Evolutionary conservation across 2,329 filamentous ascomycete genomes (phyloP), one percentile per base, ranked within the genome.

Genomic region (Epicoccum sorghinum): DNA sequence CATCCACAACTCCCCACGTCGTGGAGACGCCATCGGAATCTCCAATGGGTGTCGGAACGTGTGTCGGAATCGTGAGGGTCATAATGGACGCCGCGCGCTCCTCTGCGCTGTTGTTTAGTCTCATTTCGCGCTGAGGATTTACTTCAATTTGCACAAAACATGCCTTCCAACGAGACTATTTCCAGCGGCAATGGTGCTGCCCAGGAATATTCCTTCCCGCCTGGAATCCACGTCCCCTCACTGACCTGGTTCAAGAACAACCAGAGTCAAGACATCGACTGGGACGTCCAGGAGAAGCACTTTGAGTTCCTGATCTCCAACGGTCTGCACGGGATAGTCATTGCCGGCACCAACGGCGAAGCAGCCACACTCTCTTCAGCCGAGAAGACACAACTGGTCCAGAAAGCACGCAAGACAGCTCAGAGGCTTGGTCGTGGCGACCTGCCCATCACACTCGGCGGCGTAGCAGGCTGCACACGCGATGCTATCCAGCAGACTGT

Each of bases 171-270:
- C 56, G 64, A 59, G 41, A 54, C 46, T 10, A 32, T 58, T n/a
- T 66, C 68, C 50, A 71, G 64, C 47, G 61, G 63, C 55, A 64
- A 61, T 41, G 60, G 58, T 57, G 56, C 64, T 14, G 47, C 62
- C 50, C 55, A 65, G 33, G 71, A 70, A 61, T 70, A 67, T 52
- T 64, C 76, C 5, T 80, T 76, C 58, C 79, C 81, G 27, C 76
- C 78, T 1, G 82, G 82, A 4, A 81, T 86, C 42, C 83, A 85
- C 57, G 82, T 82, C n/a, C 83, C 82, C 1, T 79, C 77, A 18
- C 66, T 86, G 61, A 85, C 83, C 3, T 86, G 79, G 76, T 86
- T 85, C 66, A 71, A 75, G 41, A 71, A 77, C 51, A 76, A 79
- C 53, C 61, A 67, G 25, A 70, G 62, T 4, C 83, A 85, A 61